phyloP scores from a whole-genome alignment of 129 eudicot genomes.

The Escallonia herrerae region DNA sequence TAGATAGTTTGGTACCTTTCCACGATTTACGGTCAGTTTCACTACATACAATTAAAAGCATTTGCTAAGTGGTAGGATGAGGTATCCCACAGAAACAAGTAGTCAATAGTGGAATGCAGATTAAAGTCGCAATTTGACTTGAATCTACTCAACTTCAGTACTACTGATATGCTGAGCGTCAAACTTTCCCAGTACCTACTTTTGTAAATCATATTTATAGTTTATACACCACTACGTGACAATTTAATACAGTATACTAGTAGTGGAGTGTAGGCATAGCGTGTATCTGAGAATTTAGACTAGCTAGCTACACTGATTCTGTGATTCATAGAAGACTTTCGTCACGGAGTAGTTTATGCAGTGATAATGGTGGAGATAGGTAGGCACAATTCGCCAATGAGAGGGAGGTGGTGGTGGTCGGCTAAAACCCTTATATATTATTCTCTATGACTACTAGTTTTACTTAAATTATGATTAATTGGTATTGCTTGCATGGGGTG shows the following conservation, averaged over 20 bases:
- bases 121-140: no score
- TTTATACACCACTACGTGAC: conserved; percentile 3
- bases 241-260: background rate
- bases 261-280: conserved; percentile 5
- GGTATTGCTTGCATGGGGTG: no score
- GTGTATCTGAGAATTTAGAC: background rate
- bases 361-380: conserved; percentile 6
- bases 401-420: conserved; percentile 34
- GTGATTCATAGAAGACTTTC: background rate
- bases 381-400: conserved; percentile 7
- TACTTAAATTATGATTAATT: no score
- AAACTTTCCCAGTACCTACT: no score
- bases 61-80: no score
- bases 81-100: no score
- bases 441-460: background rate
- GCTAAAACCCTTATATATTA: background rate
- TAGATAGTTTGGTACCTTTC: conserved; percentile 22
- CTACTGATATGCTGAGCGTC: background rate
- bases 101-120: background rate
- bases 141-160: conserved; percentile 2
- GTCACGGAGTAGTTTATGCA: conserved; percentile 3
- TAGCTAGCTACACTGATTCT: background rate
- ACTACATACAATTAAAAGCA: no score
- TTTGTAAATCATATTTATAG: background rate
- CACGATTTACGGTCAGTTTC: conserved; percentile 2